Conservation (phyloP, 2,329 filamentous ascomycete species). For the Dothideomycetes sp. region DNA sequence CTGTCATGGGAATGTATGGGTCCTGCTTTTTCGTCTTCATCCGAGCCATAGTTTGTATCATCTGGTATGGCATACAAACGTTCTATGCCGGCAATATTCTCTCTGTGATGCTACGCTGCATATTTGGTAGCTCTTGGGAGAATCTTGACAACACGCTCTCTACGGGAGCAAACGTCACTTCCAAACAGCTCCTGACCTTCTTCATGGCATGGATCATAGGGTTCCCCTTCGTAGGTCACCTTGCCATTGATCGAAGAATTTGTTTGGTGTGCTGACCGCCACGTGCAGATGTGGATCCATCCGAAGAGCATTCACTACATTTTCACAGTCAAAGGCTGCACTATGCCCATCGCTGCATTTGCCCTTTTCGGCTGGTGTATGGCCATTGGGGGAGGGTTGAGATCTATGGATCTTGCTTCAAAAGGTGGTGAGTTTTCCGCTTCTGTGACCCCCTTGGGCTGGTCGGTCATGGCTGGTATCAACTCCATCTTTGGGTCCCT, state of each 20-base stretch:
- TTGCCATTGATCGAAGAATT: neutral
- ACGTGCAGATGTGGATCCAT: conserved; percentile 23
- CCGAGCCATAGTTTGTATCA: conserved; percentile 28
- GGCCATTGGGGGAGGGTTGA: conserved; percentile 25
- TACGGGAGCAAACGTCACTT: conserved; percentile 25
- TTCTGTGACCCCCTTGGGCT: conserved; percentile 23
- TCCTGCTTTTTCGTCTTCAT: conserved; percentile 34
- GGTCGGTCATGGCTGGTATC: conserved; percentile 34
- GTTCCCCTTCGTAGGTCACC: conserved; percentile 21
- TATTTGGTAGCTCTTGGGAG: conserved; percentile 32
- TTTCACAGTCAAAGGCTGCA: conserved; percentile 19
- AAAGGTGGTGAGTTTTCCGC: conserved; percentile 1
- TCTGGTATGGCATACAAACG: conserved; percentile 32
- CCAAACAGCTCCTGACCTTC: conserved; percentile 26
- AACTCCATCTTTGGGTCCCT: conserved; percentile 35
- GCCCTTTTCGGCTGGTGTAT: conserved; percentile 31
- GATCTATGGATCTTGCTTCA: neutral
- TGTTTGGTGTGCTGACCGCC: too few species aligned
- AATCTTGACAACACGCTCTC: conserved; percentile 25
- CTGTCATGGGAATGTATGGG: conserved; percentile 26
- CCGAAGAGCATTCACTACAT: conserved; percentile 17
- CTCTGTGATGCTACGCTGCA: conserved; percentile 30
- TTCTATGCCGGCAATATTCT: conserved; percentile 28
- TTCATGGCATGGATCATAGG: conserved; percentile 21
- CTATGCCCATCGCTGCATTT: conserved; percentile 27